phyloP scores from a whole-genome alignment of 176 grass and related monocot species.

The Alloteropsis semialata region DNA sequence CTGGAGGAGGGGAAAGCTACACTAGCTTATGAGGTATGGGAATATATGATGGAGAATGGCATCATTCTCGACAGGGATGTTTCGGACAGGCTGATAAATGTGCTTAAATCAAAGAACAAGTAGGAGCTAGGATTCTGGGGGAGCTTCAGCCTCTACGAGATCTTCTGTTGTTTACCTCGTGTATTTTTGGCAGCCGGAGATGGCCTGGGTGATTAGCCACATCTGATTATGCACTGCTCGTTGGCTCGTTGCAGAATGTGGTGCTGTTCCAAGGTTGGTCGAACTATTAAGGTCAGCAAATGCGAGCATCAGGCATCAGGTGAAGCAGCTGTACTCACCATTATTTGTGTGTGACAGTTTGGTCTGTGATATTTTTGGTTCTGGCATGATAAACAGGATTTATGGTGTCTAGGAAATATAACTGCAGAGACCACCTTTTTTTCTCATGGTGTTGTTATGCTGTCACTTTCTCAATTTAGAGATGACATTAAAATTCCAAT shows the following conservation, averaged over 20 bases:
- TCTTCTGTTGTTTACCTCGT: not conserved
- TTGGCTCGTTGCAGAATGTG: constrained; percentile 64
- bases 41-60: constrained; percentile 66
- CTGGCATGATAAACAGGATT: constrained; percentile 50
- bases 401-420: constrained; percentile 86
- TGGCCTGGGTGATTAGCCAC: constrained; percentile 78
- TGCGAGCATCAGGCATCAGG: constrained; percentile 71
- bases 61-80: constrained; percentile 58
- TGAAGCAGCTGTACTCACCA: constrained; percentile 16
- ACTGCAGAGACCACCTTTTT: constrained; percentile 70
- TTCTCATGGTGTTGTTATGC: constrained; percentile 50
- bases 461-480: constrained; percentile 63
- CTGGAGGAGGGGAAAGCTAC: constrained; percentile 56
- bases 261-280: constrained; percentile 63
- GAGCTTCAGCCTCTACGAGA: not conserved
- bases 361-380: constrained; percentile 12
- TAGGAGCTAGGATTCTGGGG: constrained; percentile 11
- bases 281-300: constrained; percentile 61
- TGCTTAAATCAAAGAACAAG: constrained; percentile 55
- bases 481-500: constrained; percentile 69
- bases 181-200: constrained; percentile 57
- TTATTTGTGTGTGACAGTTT: not conserved
- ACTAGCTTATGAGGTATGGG: constrained; percentile 64
- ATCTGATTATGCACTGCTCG: constrained; percentile 67
- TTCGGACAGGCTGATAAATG: constrained; percentile 59